phyloP scores from a whole-genome alignment of 192 early-diverging fungal species.

The Coemansia pectinata region DNA sequence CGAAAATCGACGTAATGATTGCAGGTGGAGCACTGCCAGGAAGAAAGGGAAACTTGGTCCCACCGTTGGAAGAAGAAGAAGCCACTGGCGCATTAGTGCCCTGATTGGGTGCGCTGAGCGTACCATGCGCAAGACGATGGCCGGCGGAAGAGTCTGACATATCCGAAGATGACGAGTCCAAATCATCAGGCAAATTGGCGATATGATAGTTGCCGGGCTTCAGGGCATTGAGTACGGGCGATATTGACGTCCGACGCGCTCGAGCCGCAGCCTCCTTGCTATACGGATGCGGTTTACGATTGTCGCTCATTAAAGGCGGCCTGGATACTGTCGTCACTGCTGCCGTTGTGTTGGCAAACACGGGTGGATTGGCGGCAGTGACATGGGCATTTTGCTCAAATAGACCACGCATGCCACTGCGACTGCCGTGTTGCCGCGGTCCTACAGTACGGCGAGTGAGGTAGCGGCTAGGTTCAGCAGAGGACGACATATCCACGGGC shows the following conservation, averaged over 20 bases:
- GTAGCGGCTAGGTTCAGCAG: constrained; percentile 2
- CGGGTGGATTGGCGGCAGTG: neutral
- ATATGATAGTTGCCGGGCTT: constrained; percentile 52
- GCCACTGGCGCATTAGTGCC: neutral
- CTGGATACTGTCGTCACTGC: neutral
- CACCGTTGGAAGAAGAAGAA: neutral
- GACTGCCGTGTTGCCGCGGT: neutral
- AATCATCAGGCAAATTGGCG: constrained; percentile 47
- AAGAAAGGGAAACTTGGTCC: neutral
- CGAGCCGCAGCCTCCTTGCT: constrained; percentile 6
- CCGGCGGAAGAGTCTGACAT: constrained; percentile 5
- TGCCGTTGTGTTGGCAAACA: neutral
- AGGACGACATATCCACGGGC: neutral
- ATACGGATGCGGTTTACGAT: neutral
- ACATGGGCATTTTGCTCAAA: constrained; percentile 2
- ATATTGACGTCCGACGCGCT: constrained; percentile 29
- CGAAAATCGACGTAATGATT: constrained; percentile 33
- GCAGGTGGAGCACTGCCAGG: constrained; percentile 5
- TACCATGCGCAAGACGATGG: neutral
- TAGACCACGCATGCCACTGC: constrained; percentile 6
- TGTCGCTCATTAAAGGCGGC: neutral
- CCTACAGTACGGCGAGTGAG: neutral
- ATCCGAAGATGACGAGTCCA: constrained; percentile 34
- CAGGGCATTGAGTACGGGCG: constrained; percentile 46
- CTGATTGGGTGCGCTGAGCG: neutral